phyloP scores from a whole-genome alignment of 2,329 filamentous ascomycete species.

The Nigrospora oryzae region DNA sequence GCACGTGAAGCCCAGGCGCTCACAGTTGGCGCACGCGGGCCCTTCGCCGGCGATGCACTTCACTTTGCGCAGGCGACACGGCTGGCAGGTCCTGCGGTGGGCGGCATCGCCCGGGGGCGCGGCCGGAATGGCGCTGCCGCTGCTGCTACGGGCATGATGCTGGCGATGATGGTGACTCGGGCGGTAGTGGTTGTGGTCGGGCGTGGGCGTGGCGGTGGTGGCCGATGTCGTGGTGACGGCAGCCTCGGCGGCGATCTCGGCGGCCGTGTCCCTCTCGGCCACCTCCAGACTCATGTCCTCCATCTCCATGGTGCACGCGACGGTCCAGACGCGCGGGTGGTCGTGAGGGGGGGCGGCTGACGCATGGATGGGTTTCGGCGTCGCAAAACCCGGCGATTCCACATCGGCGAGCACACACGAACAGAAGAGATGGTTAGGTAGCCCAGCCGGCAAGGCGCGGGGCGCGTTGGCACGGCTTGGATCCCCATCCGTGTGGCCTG shows the following conservation, averaged over 20 bases:
- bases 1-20: constrained; percentile 48
- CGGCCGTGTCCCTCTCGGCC: constrained; percentile 21
- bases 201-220: constrained; percentile 18
- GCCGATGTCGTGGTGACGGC: constrained; percentile 15
- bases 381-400: too few species aligned
- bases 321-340: background rate
- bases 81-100: constrained; percentile 4
- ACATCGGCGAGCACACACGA: too few species aligned
- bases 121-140: constrained; percentile 16
- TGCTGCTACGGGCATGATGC: constrained; percentile 22
- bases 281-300: constrained; percentile 26
- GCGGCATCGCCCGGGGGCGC: constrained; percentile 3
- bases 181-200: constrained; percentile 30
- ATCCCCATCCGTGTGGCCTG: too few species aligned
- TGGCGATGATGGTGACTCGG: constrained; percentile 41
- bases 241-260: constrained; percentile 22
- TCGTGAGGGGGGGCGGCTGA: too few species aligned
- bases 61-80: constrained; percentile 36
- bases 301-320: constrained; percentile 18
- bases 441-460: too few species aligned
- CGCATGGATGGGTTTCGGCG: too few species aligned
- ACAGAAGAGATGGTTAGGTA: too few species aligned
- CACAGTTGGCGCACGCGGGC: constrained; percentile 48
- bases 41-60: constrained; percentile 42
- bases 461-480: too few species aligned